phyloP scores from a whole-genome alignment of 495 filamentous ascomycete species.

The Penicillium goetzii region DNA sequence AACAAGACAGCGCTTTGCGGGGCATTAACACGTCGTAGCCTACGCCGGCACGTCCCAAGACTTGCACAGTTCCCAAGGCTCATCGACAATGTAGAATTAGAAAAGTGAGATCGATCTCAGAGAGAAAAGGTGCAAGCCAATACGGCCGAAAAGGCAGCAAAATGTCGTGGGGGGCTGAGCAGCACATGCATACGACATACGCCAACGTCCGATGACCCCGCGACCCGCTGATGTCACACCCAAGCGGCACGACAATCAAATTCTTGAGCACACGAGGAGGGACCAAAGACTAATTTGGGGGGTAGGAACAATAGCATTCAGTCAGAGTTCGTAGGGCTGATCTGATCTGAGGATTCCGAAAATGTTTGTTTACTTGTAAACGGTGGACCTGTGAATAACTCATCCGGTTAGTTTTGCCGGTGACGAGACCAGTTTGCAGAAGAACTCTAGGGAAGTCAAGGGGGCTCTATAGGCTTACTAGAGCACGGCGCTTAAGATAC shows the following conservation, averaged over 20 bases:
- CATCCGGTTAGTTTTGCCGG: too few relatives aligned
- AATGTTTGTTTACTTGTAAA: constrained; percentile 9
- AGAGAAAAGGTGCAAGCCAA: not conserved
- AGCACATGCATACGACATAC: constrained; percentile 11
- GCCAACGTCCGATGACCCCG: constrained; percentile 24
- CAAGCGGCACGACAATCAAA: constrained; percentile 12
- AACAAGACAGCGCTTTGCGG: constrained; percentile 13
- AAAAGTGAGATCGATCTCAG: not conserved
- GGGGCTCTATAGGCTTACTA: too few relatives aligned
- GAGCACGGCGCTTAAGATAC: too few relatives aligned
- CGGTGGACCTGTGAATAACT: too few relatives aligned
- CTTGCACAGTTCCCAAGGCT: not conserved
- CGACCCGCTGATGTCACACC: constrained; percentile 31
- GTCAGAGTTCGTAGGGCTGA: constrained; percentile 3
- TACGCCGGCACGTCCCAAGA: constrained; percentile 10
- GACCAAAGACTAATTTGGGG: not conserved
- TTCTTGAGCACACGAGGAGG: constrained; percentile 1
- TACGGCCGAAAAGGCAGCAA: not conserved
- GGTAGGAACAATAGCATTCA: not conserved
- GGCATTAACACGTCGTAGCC: constrained; percentile 13
- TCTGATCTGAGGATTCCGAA: not conserved
- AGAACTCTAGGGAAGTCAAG: too few relatives aligned
- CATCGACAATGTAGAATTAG: not conserved
- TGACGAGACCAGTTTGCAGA: too few relatives aligned
- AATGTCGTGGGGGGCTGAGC: constrained; percentile 18